Conservation (phyloP, 805 yeast species). For the Clavispora phyllophila region DNA sequence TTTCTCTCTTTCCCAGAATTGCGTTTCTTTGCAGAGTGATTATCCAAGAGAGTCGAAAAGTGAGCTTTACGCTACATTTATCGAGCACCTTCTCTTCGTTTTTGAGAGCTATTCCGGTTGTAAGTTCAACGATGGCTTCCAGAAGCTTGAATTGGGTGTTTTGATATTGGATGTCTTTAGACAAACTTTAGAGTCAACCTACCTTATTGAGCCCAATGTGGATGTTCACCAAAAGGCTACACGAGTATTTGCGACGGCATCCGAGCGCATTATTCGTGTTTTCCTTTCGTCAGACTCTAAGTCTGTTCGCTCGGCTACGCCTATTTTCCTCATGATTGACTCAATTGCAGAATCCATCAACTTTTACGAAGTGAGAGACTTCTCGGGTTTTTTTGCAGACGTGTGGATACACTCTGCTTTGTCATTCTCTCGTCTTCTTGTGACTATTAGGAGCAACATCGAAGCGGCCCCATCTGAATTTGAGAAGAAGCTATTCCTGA, state of each 20-base stretch:
- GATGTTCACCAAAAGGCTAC: slow-evolving; percentile 38
- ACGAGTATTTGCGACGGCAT: slow-evolving; percentile 45
- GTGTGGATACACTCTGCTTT: slow-evolving; percentile 49
- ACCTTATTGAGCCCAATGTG: slow-evolving; percentile 44
- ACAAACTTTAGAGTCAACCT: slow-evolving; percentile 47
- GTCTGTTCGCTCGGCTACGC: slow-evolving; percentile 48
- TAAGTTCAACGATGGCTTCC: slow-evolving; percentile 52
- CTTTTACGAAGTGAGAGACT: slow-evolving; percentile 37
- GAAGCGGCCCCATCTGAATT: slow-evolving; percentile 54
- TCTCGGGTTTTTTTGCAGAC: slow-evolving; percentile 43
- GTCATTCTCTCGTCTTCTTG: slow-evolving; percentile 50
- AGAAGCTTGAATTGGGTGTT: slow-evolving; percentile 59
- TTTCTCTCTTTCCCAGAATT: slow-evolving; percentile 47
- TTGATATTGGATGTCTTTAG: slow-evolving; percentile 50
- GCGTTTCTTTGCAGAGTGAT: slow-evolving; percentile 35
- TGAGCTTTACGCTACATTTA: slow-evolving; percentile 50
- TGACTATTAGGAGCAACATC: slow-evolving; percentile 51
- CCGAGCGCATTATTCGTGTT: slow-evolving; percentile 45
- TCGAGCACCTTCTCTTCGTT: slow-evolving; percentile 54
- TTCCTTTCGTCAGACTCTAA: slow-evolving; percentile 51
- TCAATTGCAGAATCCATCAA: slow-evolving; percentile 34
- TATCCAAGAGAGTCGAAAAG: slow-evolving; percentile 37
- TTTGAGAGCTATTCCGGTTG: slow-evolving; percentile 73
- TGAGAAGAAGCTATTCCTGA: slow-evolving; percentile 55
- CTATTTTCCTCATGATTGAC: slow-evolving; percentile 49